Percentiles rank a stretch among this genome's conserved stretches.
Conservation (phyloP, 768 basidiomycete species). For the Fibroporia radiculosa region DNA sequence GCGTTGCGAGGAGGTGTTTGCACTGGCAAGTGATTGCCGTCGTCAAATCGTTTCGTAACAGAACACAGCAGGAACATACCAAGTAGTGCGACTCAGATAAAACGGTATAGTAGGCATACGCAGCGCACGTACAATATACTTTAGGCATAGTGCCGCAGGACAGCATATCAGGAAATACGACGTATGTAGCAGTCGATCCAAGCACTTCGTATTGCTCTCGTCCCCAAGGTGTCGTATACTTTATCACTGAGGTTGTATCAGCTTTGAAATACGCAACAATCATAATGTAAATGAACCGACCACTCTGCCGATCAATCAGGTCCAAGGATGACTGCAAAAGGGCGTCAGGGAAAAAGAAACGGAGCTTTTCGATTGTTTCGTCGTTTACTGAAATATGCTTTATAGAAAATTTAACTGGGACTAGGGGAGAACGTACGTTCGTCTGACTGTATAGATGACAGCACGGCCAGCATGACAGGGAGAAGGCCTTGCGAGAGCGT, state of each 20-base stretch:
- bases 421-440: conserved; percentile 21
- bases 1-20: conserved; percentile 68
- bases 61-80: conserved; percentile 31
- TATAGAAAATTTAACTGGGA: background rate
- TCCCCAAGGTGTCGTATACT: conserved; percentile 50
- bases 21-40: conserved; percentile 39
- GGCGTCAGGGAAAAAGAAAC: conserved; percentile 52
- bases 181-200: conserved; percentile 57
- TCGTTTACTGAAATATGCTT: conserved; percentile 31
- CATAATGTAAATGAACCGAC: conserved; percentile 33
- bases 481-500: background rate
- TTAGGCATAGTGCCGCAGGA: conserved; percentile 16
- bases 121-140: conserved; percentile 69
- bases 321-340: conserved; percentile 67
- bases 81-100: conserved; percentile 52
- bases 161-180: conserved; percentile 37
- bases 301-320: conserved; percentile 63
- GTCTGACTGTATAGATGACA: conserved; percentile 22
- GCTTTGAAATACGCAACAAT: too few relatives aligned
- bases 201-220: conserved; percentile 58
- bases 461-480: conserved; percentile 10
- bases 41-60: conserved; percentile 1
- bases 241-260: conserved; percentile 63
- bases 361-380: conserved; percentile 47
- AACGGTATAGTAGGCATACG: conserved; percentile 61